Evolutionary conservation across 495 filamentous ascomycete species (phyloP).

Genomic region (Extremus antarcticus): DNA sequence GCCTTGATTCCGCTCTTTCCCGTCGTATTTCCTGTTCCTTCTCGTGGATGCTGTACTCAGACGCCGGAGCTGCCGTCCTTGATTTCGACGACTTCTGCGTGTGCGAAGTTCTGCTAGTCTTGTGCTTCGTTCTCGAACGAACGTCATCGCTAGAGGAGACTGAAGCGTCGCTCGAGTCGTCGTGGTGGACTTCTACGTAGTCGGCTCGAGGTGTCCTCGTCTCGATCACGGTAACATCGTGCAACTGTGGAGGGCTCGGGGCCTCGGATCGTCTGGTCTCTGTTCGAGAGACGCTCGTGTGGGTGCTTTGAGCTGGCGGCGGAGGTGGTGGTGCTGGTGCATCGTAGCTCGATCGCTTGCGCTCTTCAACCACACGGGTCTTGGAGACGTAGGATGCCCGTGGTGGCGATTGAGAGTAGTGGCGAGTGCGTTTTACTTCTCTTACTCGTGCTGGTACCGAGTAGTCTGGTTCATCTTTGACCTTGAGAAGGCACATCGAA

Average conservation of each 20-base stretch:
- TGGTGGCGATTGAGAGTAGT: conserved; percentile 6
- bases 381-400: conserved; percentile 15
- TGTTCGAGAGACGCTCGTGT: not conserved
- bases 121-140: conserved; percentile 2
- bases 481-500: conserved; percentile 31
- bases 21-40: conserved; percentile 19
- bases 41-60: conserved; percentile 24
- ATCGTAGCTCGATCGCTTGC: conserved; percentile 12
- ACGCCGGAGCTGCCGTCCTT: not conserved
- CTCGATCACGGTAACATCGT: not conserved
- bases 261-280: not conserved
- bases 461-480: conserved; percentile 29
- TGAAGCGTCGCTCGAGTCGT: conserved; percentile 4
- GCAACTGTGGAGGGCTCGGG: not conserved
- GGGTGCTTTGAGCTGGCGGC: conserved; percentile 16
- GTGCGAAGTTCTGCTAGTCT: not conserved
- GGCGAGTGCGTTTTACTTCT: conserved; percentile 3
- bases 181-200: conserved; percentile 28
- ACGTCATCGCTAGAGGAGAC: not conserved
- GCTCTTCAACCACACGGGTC: conserved; percentile 22
- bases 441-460: conserved; percentile 17
- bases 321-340: conserved; percentile 18
- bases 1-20: conserved; percentile 22
- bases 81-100: not conserved
- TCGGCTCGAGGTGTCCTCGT: conserved; percentile 16